Percentiles rank a stretch among this genome's conserved stretches.
phyloP scores from a whole-genome alignment of 148 eudicot species.

The Rhododendron kiyosumense region DNA sequence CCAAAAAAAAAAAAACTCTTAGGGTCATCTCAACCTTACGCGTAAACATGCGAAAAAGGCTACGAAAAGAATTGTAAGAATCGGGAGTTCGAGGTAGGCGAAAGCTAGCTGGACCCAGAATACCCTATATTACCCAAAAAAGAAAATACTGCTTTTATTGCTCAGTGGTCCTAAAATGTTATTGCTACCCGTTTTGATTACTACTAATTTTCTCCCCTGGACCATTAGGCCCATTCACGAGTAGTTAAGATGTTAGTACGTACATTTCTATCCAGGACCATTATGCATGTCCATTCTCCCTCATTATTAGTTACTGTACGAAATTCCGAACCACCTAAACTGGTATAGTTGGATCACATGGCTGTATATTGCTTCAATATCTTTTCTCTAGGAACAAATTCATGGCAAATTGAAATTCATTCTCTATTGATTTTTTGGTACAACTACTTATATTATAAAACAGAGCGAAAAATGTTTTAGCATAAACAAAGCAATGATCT shows the following conservation, averaged over 20 bases:
- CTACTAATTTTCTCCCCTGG: not conserved
- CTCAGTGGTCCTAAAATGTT: slow-evolving; percentile 14
- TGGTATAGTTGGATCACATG: not conserved
- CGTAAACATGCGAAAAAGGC: not conserved
- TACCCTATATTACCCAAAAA: too few relatives aligned
- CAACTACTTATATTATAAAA: not conserved
- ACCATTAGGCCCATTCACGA: not conserved
- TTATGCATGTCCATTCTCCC: not conserved
- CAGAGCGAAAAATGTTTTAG: too few relatives aligned
- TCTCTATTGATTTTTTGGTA: not conserved
- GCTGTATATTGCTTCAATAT: not conserved
- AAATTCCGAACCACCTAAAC: not conserved
- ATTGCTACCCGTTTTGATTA: slow-evolving; percentile 12
- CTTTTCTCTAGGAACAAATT: not conserved
- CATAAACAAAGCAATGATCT: too few relatives aligned
- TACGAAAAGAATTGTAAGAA: too few relatives aligned
- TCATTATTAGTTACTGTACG: not conserved
- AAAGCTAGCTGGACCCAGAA: not conserved
- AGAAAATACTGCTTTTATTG: not conserved
- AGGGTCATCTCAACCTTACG: too few relatives aligned
- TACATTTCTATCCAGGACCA: not conserved
- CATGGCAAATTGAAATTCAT: too few relatives aligned
- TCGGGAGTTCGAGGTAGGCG: not conserved
- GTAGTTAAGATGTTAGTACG: not conserved
- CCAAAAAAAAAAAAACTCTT: too few relatives aligned